Percentiles rank a stretch among this genome's conserved stretches.
Evolutionary conservation across 129 eudicot genomes (phyloP).

Genomic region (Tagetes patula): DNA sequence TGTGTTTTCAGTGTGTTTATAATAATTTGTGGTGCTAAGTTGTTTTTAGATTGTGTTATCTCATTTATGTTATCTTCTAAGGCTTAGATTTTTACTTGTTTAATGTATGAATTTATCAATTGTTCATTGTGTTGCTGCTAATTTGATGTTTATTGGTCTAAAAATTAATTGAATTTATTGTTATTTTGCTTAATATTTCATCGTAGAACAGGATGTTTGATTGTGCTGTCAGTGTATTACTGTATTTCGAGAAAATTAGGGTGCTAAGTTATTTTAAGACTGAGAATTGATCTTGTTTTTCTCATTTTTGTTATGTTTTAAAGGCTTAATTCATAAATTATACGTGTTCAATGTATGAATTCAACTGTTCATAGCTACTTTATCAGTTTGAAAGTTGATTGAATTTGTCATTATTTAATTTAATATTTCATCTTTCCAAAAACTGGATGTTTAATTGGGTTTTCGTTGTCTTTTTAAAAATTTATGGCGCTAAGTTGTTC

Average conservation of each 20-base stretch:
- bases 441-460: not conserved
- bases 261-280: not conserved
- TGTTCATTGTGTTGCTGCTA: not conserved
- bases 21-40: not conserved
- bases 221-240: not conserved
- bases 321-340: no score
- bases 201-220: not conserved
- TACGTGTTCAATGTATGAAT: no score
- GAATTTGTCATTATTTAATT: not conserved
- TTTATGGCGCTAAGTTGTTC: not conserved
- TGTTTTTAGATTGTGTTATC: not conserved
- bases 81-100: conserved; percentile 23
- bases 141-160: conserved; percentile 3
- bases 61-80: conserved; percentile 2
- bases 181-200: not conserved
- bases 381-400: conserved; percentile 3
- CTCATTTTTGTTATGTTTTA: conserved; percentile 4
- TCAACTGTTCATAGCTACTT: no score
- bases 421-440: no score
- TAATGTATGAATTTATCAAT: not conserved
- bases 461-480: not conserved
- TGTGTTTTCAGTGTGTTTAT: not conserved
- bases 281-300: conserved; percentile 2
- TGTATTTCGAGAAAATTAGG: not conserved
- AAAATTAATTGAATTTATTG: not conserved